Base-by-base conservation (phyloP, 129 eudicot species). In the Flaveria sonorensis region DNA sequence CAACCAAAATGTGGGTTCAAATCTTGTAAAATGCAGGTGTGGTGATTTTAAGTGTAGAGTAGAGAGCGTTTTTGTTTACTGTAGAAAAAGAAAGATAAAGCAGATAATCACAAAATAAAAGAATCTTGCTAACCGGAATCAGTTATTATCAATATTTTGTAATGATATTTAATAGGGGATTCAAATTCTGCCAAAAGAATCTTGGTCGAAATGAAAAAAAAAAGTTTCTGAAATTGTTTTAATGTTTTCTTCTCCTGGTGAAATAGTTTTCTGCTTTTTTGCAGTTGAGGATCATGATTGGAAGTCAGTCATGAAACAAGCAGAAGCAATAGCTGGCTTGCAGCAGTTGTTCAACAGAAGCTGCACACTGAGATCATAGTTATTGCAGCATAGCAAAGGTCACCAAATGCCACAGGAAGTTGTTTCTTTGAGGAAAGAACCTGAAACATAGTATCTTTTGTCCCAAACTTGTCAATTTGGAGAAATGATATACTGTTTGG, bases 211-310 rank as follows among this genome's bases (percentile, higher is more conserved):
- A 4, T 30, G 36, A 30, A 30, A 30, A 30, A 4, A 30, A 30
- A 4, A 30, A n/a, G n/a, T n/a, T 36, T 12, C 20, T 10, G 65
- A 36, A 3, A 10, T 43, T 50, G 13, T 46, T 42, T 43, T 24
- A 2, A 7, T 45, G 47, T 40, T 20, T 74, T 62, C 45, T 24
- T 23, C 12, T 23, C 12, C 40, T 60, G 61, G 69, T 60, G 70
- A 52, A 53, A 23, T 24, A n/a, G n/a, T 45, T 45, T 26, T 28
- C 14, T 19, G 20, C 9, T 46, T 72, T 62, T 62, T 24, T 18
- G 72, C 32, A 26, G 19, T 30, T 75, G 62, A 75, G 72, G 79
- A 75, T 75, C 63, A 75, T 75, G 63, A 50, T 63, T 63, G 9
- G 43, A 62, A 60, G 60, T 12, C 78, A 52, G 60, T 75, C 18